Evolutionary conservation across 2,329 filamentous ascomycete species (phyloP).

Genomic region (Tolypocladium ophioglossoides): DNA sequence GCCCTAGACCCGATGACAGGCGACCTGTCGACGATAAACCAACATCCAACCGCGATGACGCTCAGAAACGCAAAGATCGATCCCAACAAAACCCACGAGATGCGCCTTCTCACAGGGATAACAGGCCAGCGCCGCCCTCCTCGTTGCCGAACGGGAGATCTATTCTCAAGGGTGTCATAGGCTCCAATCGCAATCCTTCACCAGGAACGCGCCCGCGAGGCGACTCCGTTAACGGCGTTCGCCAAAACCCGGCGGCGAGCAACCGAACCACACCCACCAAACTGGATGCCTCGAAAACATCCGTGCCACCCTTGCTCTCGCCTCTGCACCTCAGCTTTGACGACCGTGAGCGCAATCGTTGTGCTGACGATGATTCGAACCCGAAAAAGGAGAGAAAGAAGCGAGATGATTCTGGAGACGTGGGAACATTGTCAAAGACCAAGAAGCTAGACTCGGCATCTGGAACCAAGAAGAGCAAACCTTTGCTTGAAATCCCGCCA

Average conservation of each 20-base stretch:
- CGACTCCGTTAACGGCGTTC: conserved; percentile 32
- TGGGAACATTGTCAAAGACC: conserved; percentile 16
- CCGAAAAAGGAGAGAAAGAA: conserved; percentile 19
- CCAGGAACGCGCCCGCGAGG: conserved; percentile 27
- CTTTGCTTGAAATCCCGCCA: conserved; percentile 30
- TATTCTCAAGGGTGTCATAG: conserved; percentile 18
- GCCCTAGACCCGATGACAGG: conserved; percentile 28
- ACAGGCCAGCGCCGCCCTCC: conserved; percentile 12
- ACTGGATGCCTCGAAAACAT: conserved; percentile 25
- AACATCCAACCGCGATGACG: conserved; percentile 20
- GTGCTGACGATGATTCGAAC: conserved; percentile 13
- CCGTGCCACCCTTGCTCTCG: conserved; percentile 41
- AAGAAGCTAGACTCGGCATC: conserved; percentile 17
- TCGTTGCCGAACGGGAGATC: conserved; percentile 26
- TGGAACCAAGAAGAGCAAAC: conserved; percentile 26
- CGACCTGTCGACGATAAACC: conserved; percentile 20
- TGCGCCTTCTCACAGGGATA: conserved; percentile 15
- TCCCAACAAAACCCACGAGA: conserved; percentile 13
- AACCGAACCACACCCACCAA: conserved; percentile 27
- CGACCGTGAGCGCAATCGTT: conserved; percentile 14
- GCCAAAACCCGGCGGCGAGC: conserved; percentile 20
- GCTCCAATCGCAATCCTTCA: conserved; percentile 17
- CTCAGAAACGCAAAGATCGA: conserved; percentile 20
- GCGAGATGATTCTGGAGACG: conserved; percentile 17
- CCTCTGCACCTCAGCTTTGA: conserved; percentile 38